phyloP scores from a whole-genome alignment of 2,329 filamentous ascomycete species.

The Penicillium sp. region DNA sequence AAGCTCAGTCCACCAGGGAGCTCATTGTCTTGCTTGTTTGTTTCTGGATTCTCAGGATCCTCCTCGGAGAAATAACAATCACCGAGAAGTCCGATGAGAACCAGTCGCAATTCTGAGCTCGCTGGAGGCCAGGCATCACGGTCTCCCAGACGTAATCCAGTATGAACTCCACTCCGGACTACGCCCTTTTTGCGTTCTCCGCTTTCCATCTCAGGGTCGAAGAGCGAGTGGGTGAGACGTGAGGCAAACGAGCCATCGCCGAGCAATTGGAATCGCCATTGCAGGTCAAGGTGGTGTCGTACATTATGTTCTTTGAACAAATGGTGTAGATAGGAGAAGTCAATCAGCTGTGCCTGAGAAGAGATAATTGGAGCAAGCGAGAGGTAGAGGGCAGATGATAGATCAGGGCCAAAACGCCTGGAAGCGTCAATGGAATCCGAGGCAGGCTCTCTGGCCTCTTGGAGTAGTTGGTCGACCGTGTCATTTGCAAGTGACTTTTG shows the following conservation, averaged over 20 bases:
- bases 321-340: constrained; percentile 72
- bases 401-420: constrained; percentile 40
- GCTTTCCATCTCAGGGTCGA: constrained; percentile 78
- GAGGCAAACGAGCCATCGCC: constrained; percentile 83
- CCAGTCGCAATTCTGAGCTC: constrained; percentile 87
- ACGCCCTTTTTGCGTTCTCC: constrained; percentile 73
- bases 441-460: constrained; percentile 25
- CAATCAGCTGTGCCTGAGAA: constrained; percentile 75
- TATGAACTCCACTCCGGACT: constrained; percentile 68
- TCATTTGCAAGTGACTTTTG: constrained; percentile 29
- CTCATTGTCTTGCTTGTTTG: constrained; percentile 32
- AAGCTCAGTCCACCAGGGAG: constrained; percentile 77
- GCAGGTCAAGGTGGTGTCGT: constrained; percentile 70
- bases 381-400: constrained; percentile 60
- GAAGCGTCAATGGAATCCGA: constrained; percentile 13
- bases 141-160: constrained; percentile 81
- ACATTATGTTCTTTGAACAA: constrained; percentile 76
- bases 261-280: constrained; percentile 79
- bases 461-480: constrained; percentile 33
- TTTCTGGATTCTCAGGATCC: constrained; percentile 22
- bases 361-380: constrained; percentile 75
- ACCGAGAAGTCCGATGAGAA: constrained; percentile 79
- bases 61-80: constrained; percentile 64
- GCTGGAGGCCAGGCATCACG: constrained; percentile 89
- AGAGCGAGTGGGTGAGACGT: constrained; percentile 77